Percentiles rank a stretch among this genome's conserved stretches.
phyloP scores from a whole-genome alignment of 208 protist genomes.

The Crithidia bombi region DNA sequence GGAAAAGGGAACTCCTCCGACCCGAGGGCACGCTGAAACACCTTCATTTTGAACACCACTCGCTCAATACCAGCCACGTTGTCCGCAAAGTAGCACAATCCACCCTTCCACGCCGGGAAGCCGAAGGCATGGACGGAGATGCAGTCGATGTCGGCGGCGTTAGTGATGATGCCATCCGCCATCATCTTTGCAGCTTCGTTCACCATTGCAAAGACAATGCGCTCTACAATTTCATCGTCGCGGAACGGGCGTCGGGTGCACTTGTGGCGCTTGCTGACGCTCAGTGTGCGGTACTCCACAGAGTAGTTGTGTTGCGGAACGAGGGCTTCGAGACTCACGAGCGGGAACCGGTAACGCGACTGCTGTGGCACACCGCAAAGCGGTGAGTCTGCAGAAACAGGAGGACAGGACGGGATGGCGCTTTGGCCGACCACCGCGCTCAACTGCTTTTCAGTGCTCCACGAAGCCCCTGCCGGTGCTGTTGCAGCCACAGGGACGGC shows the following conservation, averaged over 20 bases:
- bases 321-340: constrained; percentile 35
- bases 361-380: background rate
- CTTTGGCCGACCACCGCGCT: background rate
- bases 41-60: constrained; percentile 67
- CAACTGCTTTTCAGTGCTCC: background rate
- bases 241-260: constrained; percentile 67
- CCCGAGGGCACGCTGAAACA: constrained; percentile 59
- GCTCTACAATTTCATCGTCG: constrained; percentile 87
- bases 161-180: constrained; percentile 66
- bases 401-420: background rate
- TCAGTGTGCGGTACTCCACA: constrained; percentile 59
- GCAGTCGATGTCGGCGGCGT: constrained; percentile 87
- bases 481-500: background rate
- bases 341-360: constrained; percentile 21
- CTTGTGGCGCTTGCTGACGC: constrained; percentile 52
- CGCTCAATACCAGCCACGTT: constrained; percentile 48
- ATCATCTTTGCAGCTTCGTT: constrained; percentile 92
- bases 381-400: background rate
- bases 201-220: constrained; percentile 84
- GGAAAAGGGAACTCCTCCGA: constrained; percentile 54
- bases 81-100: constrained; percentile 81
- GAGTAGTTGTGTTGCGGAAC: constrained; percentile 52
- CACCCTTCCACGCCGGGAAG: constrained; percentile 86
- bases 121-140: constrained; percentile 81
- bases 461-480: background rate